Percentiles rank a stretch among this genome's conserved stretches.
Conservation (phyloP, 2,329 filamentous ascomycete species). For the Apiospora sp. region DNA sequence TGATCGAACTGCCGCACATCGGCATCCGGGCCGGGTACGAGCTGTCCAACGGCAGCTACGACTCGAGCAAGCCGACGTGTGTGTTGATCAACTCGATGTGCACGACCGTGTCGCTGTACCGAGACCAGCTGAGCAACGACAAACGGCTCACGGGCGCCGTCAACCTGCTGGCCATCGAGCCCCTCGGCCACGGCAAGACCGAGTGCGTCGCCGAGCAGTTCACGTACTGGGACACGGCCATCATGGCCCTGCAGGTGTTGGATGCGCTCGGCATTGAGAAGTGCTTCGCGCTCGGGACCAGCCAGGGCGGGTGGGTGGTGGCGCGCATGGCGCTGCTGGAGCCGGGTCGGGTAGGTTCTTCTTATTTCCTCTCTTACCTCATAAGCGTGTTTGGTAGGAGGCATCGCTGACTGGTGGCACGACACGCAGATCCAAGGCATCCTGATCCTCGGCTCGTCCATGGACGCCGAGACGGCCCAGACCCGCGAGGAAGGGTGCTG, state of each 20-base stretch:
- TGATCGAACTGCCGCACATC: constrained; percentile 56
- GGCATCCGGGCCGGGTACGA: constrained; percentile 56
- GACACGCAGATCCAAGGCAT: constrained; percentile 53
- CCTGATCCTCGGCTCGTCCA: constrained; percentile 57
- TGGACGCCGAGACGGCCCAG: constrained; percentile 59
- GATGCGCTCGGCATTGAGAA: constrained; percentile 55
- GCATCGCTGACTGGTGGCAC: constrained; percentile 8
- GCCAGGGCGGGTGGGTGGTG: constrained; percentile 61
- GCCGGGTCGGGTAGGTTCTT: constrained; percentile 51
- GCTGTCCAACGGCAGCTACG: constrained; percentile 50
- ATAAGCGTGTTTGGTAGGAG: neutral
- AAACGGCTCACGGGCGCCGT: constrained; percentile 48
- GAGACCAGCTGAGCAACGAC: constrained; percentile 51
- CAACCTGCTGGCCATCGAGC: constrained; percentile 62
- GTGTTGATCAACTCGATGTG: constrained; percentile 62
- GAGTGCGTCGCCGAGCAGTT: constrained; percentile 53
- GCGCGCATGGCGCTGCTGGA: constrained; percentile 59
- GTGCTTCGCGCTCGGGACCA: constrained; percentile 59
- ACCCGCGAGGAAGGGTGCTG: constrained; percentile 57
- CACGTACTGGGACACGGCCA: constrained; percentile 63
- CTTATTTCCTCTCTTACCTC: constrained; percentile 27
- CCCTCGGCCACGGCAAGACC: constrained; percentile 60
- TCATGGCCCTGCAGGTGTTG: constrained; percentile 64
- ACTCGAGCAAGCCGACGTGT: constrained; percentile 59
- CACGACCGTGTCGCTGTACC: constrained; percentile 56